phyloP scores from a whole-genome alignment of 2,329 filamentous ascomycete species.

The Ceratocystiopsis minuta region DNA sequence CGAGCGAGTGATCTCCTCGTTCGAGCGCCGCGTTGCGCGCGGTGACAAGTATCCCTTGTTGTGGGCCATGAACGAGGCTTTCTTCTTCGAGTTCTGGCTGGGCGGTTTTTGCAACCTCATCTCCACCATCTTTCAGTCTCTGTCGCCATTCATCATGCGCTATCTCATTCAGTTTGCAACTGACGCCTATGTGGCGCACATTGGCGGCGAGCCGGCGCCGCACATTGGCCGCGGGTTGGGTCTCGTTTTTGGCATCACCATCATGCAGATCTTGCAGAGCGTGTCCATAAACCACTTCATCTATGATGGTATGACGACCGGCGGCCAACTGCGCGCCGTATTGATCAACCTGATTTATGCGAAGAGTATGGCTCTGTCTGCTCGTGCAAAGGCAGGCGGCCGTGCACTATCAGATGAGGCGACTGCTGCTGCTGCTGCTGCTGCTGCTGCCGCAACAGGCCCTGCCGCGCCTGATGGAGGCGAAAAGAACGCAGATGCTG shows the following conservation, averaged over 20 bases:
- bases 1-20: slow-evolving; percentile 44
- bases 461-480: too few species aligned
- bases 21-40: slow-evolving; percentile 46
- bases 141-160: slow-evolving; percentile 69
- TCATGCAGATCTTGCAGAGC: slow-evolving; percentile 73
- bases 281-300: slow-evolving; percentile 78
- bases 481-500: background rate
- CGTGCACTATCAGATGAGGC: slow-evolving; percentile 7
- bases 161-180: slow-evolving; percentile 76
- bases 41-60: slow-evolving; percentile 58
- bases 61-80: slow-evolving; percentile 73
- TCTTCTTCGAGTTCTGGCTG: slow-evolving; percentile 67
- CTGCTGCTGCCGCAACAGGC: background rate
- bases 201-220: slow-evolving; percentile 34
- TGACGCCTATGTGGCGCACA: slow-evolving; percentile 53
- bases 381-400: slow-evolving; percentile 71
- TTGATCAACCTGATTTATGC: slow-evolving; percentile 79
- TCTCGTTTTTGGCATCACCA: slow-evolving; percentile 64
- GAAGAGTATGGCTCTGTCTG: slow-evolving; percentile 80
- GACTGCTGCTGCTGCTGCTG: background rate
- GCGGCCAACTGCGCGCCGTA: slow-evolving; percentile 64
- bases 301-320: slow-evolving; percentile 80
- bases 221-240: slow-evolving; percentile 61
- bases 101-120: slow-evolving; percentile 62
- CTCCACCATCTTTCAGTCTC: slow-evolving; percentile 58